phyloP scores from a whole-genome alignment of 345 rosid species.

The Bruguiera parviflora region DNA sequence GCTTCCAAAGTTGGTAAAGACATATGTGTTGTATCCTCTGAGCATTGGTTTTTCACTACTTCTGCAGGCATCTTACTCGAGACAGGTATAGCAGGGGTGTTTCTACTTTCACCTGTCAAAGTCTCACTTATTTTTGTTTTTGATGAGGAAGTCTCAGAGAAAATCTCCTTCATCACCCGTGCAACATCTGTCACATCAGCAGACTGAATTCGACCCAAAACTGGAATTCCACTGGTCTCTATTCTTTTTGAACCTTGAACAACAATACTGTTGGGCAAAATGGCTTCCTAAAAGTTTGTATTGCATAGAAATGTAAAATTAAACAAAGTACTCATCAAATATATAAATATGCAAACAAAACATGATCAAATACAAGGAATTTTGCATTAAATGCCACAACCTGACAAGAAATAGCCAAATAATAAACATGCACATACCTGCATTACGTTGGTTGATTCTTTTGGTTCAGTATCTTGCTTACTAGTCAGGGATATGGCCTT shows the following conservation, averaged over 20 bases:
- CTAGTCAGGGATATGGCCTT: slow-evolving; percentile 28
- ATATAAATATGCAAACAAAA: not conserved
- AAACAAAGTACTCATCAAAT: not conserved
- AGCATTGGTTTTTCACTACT: slow-evolving; percentile 28
- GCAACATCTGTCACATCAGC: slow-evolving; percentile 55
- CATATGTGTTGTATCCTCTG: slow-evolving; percentile 16
- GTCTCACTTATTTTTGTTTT: slow-evolving; percentile 44
- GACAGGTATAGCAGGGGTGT: slow-evolving; percentile 26
- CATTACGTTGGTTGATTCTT: slow-evolving; percentile 31
- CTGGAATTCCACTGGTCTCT: slow-evolving; percentile 39
- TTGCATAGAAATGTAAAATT: not conserved
- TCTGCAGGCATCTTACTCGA: slow-evolving; percentile 24
- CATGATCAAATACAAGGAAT: not conserved
- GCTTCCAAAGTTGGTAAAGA: slow-evolving; percentile 17
- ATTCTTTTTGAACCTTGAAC: slow-evolving; percentile 34
- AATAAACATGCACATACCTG: slow-evolving; percentile 27
- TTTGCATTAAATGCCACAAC: too few relatives aligned
- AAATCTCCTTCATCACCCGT: slow-evolving; percentile 60
- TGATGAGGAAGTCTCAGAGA: slow-evolving; percentile 49
- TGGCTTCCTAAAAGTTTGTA: slow-evolving; percentile 6
- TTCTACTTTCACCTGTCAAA: slow-evolving; percentile 33
- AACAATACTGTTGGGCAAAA: slow-evolving; percentile 17
- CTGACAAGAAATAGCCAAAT: too few relatives aligned
- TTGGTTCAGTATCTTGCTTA: slow-evolving; percentile 40
- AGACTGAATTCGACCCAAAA: slow-evolving; percentile 42